These are phyloP conservation scores for Sporothrix pseudoabietina DNA, from an alignment of 2,329 filamentous ascomycete genomes.

Conservation along the genomic window DNA sequence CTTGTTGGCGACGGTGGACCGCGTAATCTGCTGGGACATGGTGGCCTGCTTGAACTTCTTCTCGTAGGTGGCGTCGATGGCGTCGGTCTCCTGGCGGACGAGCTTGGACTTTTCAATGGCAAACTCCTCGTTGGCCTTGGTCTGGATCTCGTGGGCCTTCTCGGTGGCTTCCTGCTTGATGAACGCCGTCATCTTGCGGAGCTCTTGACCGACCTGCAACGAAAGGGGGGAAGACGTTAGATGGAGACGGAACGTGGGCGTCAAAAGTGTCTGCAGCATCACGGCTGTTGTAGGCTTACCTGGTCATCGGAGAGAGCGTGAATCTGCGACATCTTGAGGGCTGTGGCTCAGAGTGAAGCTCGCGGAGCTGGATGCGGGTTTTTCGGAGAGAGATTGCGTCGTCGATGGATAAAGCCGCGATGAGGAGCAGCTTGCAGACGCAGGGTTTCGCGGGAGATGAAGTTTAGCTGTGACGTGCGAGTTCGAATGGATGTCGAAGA, in stretches of 20 bases:
- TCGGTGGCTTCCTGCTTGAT: slow-evolving; percentile 98
- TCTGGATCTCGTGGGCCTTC: slow-evolving; percentile 94
- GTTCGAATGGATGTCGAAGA: background rate
- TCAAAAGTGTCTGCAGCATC: background rate
- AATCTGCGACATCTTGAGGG: slow-evolving; percentile 79
- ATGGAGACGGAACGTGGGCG: background rate
- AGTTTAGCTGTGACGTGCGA: no score
- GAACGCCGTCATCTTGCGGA: slow-evolving; percentile 99
- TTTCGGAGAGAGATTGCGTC: slow-evolving; percentile 26
- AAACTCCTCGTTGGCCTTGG: slow-evolving; percentile 99
- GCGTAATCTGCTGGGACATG: slow-evolving; percentile 98
- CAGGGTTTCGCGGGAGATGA: no score
- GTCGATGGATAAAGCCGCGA: background rate
- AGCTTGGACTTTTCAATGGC: slow-evolving; percentile 99
- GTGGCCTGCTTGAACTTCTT: slow-evolving; percentile 99
- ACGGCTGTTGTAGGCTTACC: slow-evolving; percentile 56
- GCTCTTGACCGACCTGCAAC: slow-evolving; percentile 86
- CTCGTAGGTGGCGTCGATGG: slow-evolving; percentile 91
- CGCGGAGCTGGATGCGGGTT: slow-evolving; percentile 33
- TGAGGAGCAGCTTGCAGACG: background rate
- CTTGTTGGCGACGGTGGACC: slow-evolving; percentile 95
- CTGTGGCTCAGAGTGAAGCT: slow-evolving; percentile 36
- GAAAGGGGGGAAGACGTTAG: background rate
- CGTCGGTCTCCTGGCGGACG: slow-evolving; percentile 88
- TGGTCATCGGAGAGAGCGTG: slow-evolving; percentile 98